Percentiles rank a stretch among this genome's conserved stretches.
phyloP scores from a whole-genome alignment of 2,329 filamentous ascomycete species.

The Diaporthe australafricana region DNA sequence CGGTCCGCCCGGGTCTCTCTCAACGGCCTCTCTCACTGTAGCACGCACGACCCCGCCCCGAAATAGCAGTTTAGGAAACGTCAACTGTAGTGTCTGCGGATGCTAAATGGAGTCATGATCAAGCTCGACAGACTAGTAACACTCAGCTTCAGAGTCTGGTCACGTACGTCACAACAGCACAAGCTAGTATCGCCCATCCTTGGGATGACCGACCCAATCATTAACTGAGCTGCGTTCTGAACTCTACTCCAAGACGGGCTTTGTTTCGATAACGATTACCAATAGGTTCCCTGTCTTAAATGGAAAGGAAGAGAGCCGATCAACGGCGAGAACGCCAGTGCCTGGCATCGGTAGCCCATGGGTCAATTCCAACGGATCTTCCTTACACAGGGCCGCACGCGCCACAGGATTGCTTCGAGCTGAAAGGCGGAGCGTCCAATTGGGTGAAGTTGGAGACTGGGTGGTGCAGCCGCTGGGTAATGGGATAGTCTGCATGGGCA shows the following conservation, averaged over 20 bases:
- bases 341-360: not conserved
- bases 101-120: not conserved
- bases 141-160: not conserved
- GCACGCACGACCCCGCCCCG: slow-evolving; percentile 11
- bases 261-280: not conserved
- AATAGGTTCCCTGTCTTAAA: not conserved
- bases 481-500: not conserved
- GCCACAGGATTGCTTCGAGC: not conserved
- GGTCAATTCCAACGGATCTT: not conserved
- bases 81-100: not conserved
- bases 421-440: not conserved
- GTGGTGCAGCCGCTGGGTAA: not conserved
- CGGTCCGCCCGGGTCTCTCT: slow-evolving; percentile 24
- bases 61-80: slow-evolving; percentile 25
- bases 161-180: not conserved
- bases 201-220: not conserved
- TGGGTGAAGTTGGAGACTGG: not conserved
- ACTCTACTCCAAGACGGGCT: not conserved
- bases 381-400: not conserved
- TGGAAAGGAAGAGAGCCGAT: not conserved
- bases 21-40: not conserved
- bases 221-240: not conserved
- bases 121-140: not conserved
- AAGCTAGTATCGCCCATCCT: not conserved
- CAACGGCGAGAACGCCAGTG: not conserved